Base-by-base conservation (phyloP, 2,329 filamentous ascomycete species). In the Pyrenophora graminea region DNA sequence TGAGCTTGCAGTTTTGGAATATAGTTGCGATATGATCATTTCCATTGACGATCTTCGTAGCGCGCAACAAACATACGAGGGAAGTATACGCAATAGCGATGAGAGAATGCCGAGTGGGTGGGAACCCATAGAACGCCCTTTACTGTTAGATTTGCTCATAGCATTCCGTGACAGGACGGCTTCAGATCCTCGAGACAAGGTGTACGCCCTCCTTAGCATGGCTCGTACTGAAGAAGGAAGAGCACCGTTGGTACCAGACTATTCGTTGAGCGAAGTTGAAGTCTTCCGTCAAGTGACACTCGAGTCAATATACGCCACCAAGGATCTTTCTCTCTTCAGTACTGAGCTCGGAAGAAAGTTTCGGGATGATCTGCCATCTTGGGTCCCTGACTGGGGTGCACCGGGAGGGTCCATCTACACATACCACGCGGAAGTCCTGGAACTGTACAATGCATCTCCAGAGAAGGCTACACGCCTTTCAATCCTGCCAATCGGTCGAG, bases 331-430 rank as follows among this genome's bases (percentile, higher is more conserved):
- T 0, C 41, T 60, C 1, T 43, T 62, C n/a, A 55, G 44, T 23
- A 57, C 41, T 17, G 62, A 59, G 15, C 21, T 56, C 0, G 55
- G 55, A 17, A 53, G 57, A 36, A 61, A 60, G 25, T 55, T 39
- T 27, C 27, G 58, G 3, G 18, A 45, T 6, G 55, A 63, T 32
- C n/a, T 66, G 17, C 59, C 61, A 7, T 61, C 55, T 1, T 66
- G 59, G 61, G 64, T 60, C 3, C 59, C 63, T 0, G 58, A 66
- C 39, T 67, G 58, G 62, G 39, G 46, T 19, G 41, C 53, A 5
- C 54, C 56, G 4, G 50, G 50, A 12, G 32, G 42, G 10, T 31
- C 40, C 2, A 41, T 23, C n/a, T 50, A 48, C 10, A 15, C 19
- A 2, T 17, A 30, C 3, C 45, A 52, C 3, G 37, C 48, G 2